A percentile compares a stretch with the other conserved stretches of the same genome.
Conservation (phyloP, 306 rosid genomes). For the Prunus padus region DNA sequence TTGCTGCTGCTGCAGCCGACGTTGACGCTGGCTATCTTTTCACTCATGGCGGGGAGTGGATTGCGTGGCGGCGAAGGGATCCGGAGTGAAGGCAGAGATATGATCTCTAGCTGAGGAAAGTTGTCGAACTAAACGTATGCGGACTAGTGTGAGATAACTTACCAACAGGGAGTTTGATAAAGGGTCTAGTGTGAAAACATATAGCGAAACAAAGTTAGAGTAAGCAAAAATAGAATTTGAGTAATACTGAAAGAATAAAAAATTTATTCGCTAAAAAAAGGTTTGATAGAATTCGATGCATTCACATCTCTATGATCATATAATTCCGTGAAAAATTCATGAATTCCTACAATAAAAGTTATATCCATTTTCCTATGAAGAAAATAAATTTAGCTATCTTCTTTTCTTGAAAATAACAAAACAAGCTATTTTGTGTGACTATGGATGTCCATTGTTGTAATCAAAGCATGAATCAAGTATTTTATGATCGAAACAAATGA, state of each 20-base stretch:
- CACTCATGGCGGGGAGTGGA: constrained; percentile 37
- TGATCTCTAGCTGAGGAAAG: background rate
- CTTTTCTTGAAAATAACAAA: too few relatives aligned
- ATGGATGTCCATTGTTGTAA: too few relatives aligned
- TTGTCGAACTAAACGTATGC: background rate
- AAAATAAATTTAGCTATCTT: too few relatives aligned
- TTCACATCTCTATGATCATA: too few relatives aligned
- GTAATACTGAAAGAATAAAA: background rate
- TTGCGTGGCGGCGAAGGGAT: background rate
- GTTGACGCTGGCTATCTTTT: constrained; percentile 7
- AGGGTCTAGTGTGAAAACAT: background rate
- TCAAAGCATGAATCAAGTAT: too few relatives aligned
- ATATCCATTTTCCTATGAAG: too few relatives aligned
- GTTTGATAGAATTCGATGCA: too few relatives aligned
- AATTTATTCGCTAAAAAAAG: too few relatives aligned
- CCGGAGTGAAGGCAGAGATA: background rate
- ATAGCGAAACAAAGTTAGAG: background rate
- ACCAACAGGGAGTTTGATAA: background rate
- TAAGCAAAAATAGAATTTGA: background rate
- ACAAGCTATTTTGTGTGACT: too few relatives aligned
- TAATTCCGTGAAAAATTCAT: too few relatives aligned
- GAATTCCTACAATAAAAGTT: too few relatives aligned
- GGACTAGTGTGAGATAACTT: background rate
- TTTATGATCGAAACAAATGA: too few relatives aligned
- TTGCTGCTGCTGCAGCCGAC: background rate